Percentiles rank a stretch among this genome's conserved stretches.
Conservation (phyloP, 208 protist genomes). For the Trypanosomatidae sp. region DNA sequence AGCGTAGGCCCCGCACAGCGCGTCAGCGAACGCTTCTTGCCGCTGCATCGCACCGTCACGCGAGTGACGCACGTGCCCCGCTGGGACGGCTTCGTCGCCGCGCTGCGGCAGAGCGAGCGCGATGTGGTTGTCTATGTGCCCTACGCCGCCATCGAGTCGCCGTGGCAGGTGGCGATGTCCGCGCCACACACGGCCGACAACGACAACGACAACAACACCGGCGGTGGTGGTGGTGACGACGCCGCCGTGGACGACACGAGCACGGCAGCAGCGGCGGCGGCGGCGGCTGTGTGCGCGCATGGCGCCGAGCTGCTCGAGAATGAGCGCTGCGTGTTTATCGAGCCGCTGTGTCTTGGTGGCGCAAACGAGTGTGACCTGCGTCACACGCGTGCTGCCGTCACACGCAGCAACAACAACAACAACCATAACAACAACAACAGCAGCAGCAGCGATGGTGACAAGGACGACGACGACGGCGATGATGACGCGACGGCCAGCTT, state of each 20-base stretch:
- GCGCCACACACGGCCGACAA: neutral
- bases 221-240: neutral
- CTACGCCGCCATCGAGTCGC: constrained; percentile 6
- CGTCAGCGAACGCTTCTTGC: constrained; percentile 10
- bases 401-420: constrained; percentile 2
- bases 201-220: neutral
- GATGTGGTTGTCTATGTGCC: constrained; percentile 50
- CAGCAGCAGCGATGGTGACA: neutral
- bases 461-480: neutral
- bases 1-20: constrained; percentile 7
- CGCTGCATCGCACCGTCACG: constrained; percentile 46
- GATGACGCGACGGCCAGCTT: constrained; percentile 6
- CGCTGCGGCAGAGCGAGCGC: constrained; percentile 29
- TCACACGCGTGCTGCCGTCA: neutral
- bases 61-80: constrained; percentile 23
- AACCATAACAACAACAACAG: neutral
- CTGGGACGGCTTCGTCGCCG: constrained; percentile 41
- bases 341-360: constrained; percentile 24
- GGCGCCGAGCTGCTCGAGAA: constrained; percentile 48
- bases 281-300: constrained; percentile 1
- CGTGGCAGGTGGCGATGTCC: constrained; percentile 5
- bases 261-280: constrained; percentile 5
- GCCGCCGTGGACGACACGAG: constrained; percentile 1
- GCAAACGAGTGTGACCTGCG: neutral
- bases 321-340: constrained; percentile 67